Conservation (phyloP, 805 yeast species). For the Starmera quercuum region DNA sequence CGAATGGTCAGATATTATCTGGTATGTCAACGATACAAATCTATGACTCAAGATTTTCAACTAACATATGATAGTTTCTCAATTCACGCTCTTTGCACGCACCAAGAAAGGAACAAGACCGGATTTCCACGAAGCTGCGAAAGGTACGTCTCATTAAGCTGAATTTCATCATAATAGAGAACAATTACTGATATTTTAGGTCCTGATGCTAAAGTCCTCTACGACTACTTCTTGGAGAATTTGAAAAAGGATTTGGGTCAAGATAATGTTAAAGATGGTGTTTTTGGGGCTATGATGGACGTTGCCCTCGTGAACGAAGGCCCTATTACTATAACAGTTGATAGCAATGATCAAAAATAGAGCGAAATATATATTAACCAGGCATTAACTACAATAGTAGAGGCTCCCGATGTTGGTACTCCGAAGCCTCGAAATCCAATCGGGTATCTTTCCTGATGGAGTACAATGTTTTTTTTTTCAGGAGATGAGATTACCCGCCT, state of each 20-base stretch:
- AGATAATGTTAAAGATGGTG: constrained; percentile 74
- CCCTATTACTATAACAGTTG: constrained; percentile 82
- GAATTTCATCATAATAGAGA: not conserved
- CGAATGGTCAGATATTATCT: constrained; percentile 64
- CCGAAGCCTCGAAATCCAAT: not conserved
- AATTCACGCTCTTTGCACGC: constrained; percentile 82
- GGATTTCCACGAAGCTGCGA: constrained; percentile 88
- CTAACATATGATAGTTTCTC: constrained; percentile 48
- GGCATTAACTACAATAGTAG: too few species aligned
- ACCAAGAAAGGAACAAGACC: constrained; percentile 92
- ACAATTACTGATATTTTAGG: constrained; percentile 41
- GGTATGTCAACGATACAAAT: constrained; percentile 20
- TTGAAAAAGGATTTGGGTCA: constrained; percentile 48
- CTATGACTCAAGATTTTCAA: not conserved
- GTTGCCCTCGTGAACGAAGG: constrained; percentile 86
- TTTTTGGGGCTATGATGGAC: constrained; percentile 97
- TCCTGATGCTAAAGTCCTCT: constrained; percentile 32
- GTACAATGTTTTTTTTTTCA: not conserved
- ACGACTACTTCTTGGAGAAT: constrained; percentile 40
- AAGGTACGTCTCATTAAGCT: constrained; percentile 56
- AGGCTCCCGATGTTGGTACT: too few species aligned
- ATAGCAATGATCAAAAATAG: constrained; percentile 34
- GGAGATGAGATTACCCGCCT: constrained; percentile 1
- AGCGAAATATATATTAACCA: not conserved
- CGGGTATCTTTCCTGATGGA: not conserved